Evolutionary conservation across 495 filamentous ascomycete species (phyloP), one percentile per base, ranked within the genome.

Genomic region (Penicillium cataractarum): DNA sequence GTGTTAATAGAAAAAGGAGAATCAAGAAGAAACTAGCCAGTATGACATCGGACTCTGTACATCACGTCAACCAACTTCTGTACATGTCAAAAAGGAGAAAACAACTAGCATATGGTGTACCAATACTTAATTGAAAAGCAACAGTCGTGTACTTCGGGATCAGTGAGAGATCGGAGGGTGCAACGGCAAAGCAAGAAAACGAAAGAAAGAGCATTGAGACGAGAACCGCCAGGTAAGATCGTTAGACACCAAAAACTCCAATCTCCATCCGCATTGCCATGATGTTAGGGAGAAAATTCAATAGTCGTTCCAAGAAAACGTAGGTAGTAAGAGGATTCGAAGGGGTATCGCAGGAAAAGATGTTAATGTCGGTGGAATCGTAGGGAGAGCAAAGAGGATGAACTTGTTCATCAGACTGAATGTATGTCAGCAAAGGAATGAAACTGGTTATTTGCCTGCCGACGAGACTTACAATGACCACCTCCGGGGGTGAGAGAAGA

Each of bases 401-500:
- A 37, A 40, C 42, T 49, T 27, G 35, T 22, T 68, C 60, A 64
- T 67, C 63, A 71, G 58, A 67, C 68, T 67, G 22, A 21, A 17
- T n/a, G 4, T 1, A 9, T 6, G 49, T 65, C 27, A 71, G 66
- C 42, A 2, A 24, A 24, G 19, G 42, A 46, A 46, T 15, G 24
- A 10, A 4, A 10, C 19, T 5, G 10, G 17, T 49, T n/a, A n/a
- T n/a, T n/a, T 42, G 6, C 17, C 0, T 52, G 17, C 6, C 12
- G 17, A 15, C 3, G 31, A 40, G 22, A 66, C 76, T 71, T 69
- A 80, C 78, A 76, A 69, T 66, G 66, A 64, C 60, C 55, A 48
- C 31, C 60, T 55, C 78, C 78, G 33, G 78, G 78, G 15, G 72
- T 75, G 54, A 80, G 63, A 52, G 65, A 67, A 40, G 75, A 61